Conservation (phyloP, 2,329 filamentous ascomycete species). For the Dothistroma pini region DNA sequence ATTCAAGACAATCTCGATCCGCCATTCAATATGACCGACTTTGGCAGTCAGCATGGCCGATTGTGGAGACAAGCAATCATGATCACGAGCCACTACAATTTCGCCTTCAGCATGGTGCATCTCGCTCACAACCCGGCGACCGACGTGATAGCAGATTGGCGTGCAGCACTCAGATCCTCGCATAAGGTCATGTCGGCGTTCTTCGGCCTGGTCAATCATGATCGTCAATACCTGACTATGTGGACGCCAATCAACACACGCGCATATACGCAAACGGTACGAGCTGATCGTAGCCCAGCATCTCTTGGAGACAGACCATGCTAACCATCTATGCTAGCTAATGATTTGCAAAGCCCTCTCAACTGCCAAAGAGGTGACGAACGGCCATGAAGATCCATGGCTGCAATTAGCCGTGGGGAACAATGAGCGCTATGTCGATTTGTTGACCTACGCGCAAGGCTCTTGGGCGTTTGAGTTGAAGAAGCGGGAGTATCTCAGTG, state of each 20-base stretch:
- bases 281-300: background rate
- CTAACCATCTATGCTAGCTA: background rate
- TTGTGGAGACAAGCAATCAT: background rate
- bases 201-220: background rate
- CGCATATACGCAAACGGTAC: background rate
- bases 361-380: background rate
- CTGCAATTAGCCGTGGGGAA: background rate
- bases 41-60: background rate
- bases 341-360: constrained; percentile 1
- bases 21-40: background rate
- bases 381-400: background rate
- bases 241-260: background rate
- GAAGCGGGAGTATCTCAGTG: background rate
- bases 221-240: background rate
- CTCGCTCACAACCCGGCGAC: background rate
- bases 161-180: background rate
- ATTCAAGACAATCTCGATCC: background rate
- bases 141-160: background rate
- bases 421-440: background rate
- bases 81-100: background rate
- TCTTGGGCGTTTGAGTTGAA: background rate
- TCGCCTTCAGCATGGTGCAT: background rate
- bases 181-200: background rate
- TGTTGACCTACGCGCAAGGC: background rate
- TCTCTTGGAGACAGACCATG: background rate